These are phyloP conservation scores for Cyclotella atomus DNA, from an alignment of 108 stramenopile genomes.

Conservation along the genomic window DNA sequence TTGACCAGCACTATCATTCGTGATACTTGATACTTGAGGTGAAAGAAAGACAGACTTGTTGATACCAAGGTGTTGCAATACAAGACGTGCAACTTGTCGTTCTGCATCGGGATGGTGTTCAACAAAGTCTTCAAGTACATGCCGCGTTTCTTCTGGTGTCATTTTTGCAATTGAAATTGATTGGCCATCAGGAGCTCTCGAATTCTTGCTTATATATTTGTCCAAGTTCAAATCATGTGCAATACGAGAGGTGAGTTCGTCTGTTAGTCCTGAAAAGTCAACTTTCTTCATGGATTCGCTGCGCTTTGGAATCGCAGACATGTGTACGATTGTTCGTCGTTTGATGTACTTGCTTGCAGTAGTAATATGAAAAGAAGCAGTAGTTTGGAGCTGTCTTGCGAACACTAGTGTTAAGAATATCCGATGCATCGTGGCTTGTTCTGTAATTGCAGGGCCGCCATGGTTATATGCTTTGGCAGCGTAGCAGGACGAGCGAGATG, in stretches of 20 bases:
- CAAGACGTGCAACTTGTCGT: conserved; percentile 10
- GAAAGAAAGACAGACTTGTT: conserved; percentile 16
- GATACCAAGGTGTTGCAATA: conserved; percentile 19
- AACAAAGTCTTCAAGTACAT: conserved; percentile 9
- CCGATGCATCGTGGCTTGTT: not conserved
- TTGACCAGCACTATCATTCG: not conserved
- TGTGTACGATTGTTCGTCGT: not conserved
- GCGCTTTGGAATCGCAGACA: not conserved
- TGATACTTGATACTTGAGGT: not conserved
- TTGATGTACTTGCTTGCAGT: not conserved
- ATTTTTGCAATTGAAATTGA: not conserved
- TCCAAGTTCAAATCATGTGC: conserved; percentile 15
- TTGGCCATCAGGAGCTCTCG: not conserved
- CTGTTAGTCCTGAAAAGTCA: conserved; percentile 15
- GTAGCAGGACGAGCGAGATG: too few relatives aligned
- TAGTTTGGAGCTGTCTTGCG: not conserved
- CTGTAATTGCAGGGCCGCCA: not conserved
- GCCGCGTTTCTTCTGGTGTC: conserved; percentile 5
- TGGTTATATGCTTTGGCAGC: too few relatives aligned
- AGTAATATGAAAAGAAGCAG: conserved; percentile 2
- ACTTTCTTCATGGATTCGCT: not conserved
- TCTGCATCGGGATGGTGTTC: conserved; percentile 20
- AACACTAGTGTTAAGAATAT: not conserved
- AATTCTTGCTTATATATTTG: conserved; percentile 1
- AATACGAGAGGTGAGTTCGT: not conserved